Evolutionary conservation across 2,329 filamentous ascomycete species (phyloP).

Genomic region (Penicillium vulpinum): DNA sequence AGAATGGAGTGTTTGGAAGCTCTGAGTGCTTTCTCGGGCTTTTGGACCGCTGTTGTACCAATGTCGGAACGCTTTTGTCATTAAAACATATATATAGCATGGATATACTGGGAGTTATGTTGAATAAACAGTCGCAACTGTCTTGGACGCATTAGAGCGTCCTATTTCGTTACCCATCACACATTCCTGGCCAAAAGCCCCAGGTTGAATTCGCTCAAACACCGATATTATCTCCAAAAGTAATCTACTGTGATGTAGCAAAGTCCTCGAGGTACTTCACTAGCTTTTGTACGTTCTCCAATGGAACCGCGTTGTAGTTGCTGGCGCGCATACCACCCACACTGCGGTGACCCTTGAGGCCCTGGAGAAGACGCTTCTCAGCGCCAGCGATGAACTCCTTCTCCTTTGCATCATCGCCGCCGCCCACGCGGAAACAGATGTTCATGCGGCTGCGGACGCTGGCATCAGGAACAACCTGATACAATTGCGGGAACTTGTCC

Average conservation of each 20-base stretch:
- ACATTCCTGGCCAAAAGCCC: conserved; percentile 8
- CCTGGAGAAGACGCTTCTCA: conserved; percentile 67
- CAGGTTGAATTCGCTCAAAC: conserved; percentile 19
- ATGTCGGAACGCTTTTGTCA: conserved; percentile 1
- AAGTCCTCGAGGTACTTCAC: conserved; percentile 54
- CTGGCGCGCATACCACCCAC: conserved; percentile 82
- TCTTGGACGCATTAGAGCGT: conserved; percentile 8
- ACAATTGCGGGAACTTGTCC: conserved; percentile 71
- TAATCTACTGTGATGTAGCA: conserved; percentile 38
- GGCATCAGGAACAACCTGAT: conserved; percentile 75
- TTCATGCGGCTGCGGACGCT: conserved; percentile 84
- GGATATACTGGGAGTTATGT: conserved; percentile 19
- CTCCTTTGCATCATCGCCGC: conserved; percentile 68
- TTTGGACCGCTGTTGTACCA: conserved; percentile 17
- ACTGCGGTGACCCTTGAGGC: conserved; percentile 83
- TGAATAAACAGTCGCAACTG: conserved; percentile 23
- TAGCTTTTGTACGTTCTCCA: conserved; percentile 46
- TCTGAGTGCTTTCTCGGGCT: conserved; percentile 40
- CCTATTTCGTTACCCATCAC: conserved; percentile 16
- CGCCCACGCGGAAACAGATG: conserved; percentile 80
- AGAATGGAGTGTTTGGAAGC: conserved; percentile 60
- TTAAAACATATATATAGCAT: conserved; percentile 8
- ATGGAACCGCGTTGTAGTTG: conserved; percentile 83
- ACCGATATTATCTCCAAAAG: conserved; percentile 4
- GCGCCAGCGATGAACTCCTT: conserved; percentile 76